phyloP scores from a whole-genome alignment of 768 basidiomycete genomes.

The Coprinellus micaceus region DNA sequence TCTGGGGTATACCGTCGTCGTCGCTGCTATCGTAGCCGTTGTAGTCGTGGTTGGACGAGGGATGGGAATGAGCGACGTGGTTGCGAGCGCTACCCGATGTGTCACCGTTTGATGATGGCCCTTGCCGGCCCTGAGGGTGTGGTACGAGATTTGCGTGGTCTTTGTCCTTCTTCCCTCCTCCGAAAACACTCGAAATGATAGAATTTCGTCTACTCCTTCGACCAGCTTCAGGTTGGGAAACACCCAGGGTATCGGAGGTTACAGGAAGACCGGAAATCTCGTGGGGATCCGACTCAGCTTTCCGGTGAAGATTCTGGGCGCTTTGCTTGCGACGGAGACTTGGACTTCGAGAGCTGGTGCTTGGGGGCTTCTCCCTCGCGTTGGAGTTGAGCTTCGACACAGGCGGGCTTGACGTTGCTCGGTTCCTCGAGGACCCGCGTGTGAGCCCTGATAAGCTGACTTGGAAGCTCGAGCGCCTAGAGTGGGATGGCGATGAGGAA shows the following conservation, averaged over 20 bases:
- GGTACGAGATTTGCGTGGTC: slow-evolving; percentile 5
- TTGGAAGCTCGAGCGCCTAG: slow-evolving; percentile 10
- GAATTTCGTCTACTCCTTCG: slow-evolving; percentile 3
- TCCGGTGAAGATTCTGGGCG: neutral
- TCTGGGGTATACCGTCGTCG: slow-evolving; percentile 15
- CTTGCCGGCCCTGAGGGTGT: neutral
- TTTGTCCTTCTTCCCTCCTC: slow-evolving; percentile 5
- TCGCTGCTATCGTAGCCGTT: slow-evolving; percentile 26
- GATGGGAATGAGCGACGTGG: too few species aligned
- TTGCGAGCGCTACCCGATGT: neutral
- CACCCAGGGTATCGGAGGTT: slow-evolving; percentile 4
- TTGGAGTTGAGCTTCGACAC: too few species aligned
- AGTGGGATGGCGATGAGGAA: neutral
- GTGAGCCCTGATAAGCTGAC: slow-evolving; percentile 2
- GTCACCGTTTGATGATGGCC: neutral
- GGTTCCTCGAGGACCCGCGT: neutral
- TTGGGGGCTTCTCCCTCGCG: too few species aligned
- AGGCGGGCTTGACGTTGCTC: slow-evolving; percentile 5
- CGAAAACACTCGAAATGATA: slow-evolving; percentile 3
- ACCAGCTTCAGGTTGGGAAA: neutral
- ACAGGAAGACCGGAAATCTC: too few species aligned
- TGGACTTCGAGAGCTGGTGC: too few species aligned
- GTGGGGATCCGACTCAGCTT: too few species aligned
- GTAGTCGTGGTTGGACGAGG: slow-evolving; percentile 7
- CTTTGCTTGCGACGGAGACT: neutral